Percentiles rank a stretch among this genome's conserved stretches.
Conservation (phyloP, 2,329 filamentous ascomycete species). For the Penicillium fuscoglaucum region DNA sequence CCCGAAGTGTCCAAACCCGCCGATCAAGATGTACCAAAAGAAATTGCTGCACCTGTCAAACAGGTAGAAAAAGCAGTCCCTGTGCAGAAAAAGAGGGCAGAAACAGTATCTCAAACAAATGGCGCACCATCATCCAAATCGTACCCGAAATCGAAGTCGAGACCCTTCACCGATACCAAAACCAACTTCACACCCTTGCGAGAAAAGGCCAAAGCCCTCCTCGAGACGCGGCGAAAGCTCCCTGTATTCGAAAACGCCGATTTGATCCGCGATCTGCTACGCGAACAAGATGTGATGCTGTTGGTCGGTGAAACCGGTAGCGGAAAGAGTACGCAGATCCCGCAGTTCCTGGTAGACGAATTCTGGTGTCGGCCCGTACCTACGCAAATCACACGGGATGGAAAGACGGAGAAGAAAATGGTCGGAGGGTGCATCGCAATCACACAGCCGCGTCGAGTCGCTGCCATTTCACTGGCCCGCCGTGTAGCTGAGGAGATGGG, state of each 20-base stretch:
- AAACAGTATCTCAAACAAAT: neutral
- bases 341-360: slow-evolving; percentile 80
- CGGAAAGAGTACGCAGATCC: slow-evolving; percentile 94
- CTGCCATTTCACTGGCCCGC: slow-evolving; percentile 84
- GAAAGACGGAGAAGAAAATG: slow-evolving; percentile 39
- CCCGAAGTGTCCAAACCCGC: slow-evolving; percentile 8
- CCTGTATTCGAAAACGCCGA: slow-evolving; percentile 77
- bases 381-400: slow-evolving; percentile 47
- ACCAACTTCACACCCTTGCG: slow-evolving; percentile 35
- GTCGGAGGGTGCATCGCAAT: slow-evolving; percentile 85
- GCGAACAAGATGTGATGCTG: slow-evolving; percentile 71
- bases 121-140: slow-evolving; percentile 10
- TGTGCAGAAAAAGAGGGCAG: neutral
- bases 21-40: slow-evolving; percentile 11
- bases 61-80: neutral
- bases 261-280: slow-evolving; percentile 66
- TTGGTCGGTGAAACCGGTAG: slow-evolving; percentile 93
- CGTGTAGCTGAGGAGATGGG: slow-evolving; percentile 85
- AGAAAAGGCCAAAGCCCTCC: slow-evolving; percentile 50
- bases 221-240: slow-evolving; percentile 62
- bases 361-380: slow-evolving; percentile 70
- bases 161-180: slow-evolving; percentile 24
- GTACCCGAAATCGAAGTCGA: slow-evolving; percentile 17
- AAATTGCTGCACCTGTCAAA: neutral
- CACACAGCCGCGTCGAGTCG: slow-evolving; percentile 90